Evolutionary conservation across 306 rosid species (phyloP), one percentile per base, ranked within the genome.

Genomic region (Malus sylvestris): DNA sequence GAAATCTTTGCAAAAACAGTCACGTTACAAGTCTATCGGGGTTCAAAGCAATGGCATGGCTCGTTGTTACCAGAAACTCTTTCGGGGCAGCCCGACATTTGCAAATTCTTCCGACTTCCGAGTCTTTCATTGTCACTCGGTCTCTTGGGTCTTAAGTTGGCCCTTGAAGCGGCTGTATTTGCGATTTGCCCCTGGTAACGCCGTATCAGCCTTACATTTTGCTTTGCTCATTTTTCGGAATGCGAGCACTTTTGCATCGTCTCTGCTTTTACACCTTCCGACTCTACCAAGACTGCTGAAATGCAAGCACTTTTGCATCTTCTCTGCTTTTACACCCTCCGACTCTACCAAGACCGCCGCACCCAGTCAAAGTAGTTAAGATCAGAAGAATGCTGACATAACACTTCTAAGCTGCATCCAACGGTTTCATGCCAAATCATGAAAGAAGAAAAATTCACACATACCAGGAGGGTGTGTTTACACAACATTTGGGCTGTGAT

Each of bases 321-420:
- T 57, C 32, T 66, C 42, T 33, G 73, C 75, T 18, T 53, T 63
- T 19, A 63, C 75, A 49, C 45, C 44, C 38, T 77, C 32, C 75
- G 60, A 68, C 75, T 13, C 8, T 7, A 78, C 64, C 64, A 70
- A 33, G 27, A 61, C 15, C 23, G 70, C 63, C 32, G 67, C 77
- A 25, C 23, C 60, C 67, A 40, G 49, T 40, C 59, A 71, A 16
- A 79, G n/a, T 2, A 18, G 27, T 33, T 65, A 8, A 64, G 22
- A 35, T 46, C 57, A 61, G 45, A 53, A 22, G 29, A 46, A 46
- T 61, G 65, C 65, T 33, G 29, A 51, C 13, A 64, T 38, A 45
- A 18, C 30, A 32, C 29, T 70, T 30, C 3, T 61, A 18, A 53
- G 8, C 33, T n/a, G n/a, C 35, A 35, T 4, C 1, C 5, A 75